Base-by-base conservation (phyloP, 2,329 filamentous ascomycete genomes). In the Helotiales sp. region DNA sequence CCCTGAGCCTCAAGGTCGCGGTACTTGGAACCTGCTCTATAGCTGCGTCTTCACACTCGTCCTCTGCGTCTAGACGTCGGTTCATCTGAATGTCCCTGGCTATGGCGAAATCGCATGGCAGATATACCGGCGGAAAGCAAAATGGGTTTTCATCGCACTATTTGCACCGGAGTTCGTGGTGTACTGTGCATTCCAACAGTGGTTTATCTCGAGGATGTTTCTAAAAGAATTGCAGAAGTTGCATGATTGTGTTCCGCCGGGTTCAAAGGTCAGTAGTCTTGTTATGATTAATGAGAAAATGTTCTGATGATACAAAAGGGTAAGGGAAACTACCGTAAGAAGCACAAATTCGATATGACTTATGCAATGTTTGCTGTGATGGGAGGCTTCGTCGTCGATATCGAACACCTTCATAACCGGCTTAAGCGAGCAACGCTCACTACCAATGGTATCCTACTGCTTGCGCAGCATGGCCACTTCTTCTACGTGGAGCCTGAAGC, bases 11-110 rank as follows among this genome's bases (percentile, higher is more conserved):
- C 7, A n/a, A 2, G 47, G 34, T 11, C 20, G 43, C 30, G 32
- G 30, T 13, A 64, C 54, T 2, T 64, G 54, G 54, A 49, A 32
- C 8, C 15, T 64, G 1, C 54, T 64, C 6, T 49, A 52, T 8
- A 64, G 62, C 15, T 64, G 54, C 47, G 15, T 43, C 6, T 49
- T 43, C 10, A 59, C 54, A 6, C 40, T 59, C 3, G 13, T 47
- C 6, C 22, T 64, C 4, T 59, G 54, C 30, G 28, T 64, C 20
- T 64, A 24, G 43, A 59, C 28, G 3, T 50, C 54, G 2, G 6
- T 64, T 5, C 62, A 64, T 52, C 52, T 64, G 3, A 64, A 59
- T 30, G 22, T 64, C 6, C 62, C 62, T 11, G 34, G 24, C 8
- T 26, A 43, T 30, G 24, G n/a, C 5, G 60, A 61, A 30, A 22